Conservation (phyloP, 306 rosid genomes). For the Cicer cuneatum region DNA sequence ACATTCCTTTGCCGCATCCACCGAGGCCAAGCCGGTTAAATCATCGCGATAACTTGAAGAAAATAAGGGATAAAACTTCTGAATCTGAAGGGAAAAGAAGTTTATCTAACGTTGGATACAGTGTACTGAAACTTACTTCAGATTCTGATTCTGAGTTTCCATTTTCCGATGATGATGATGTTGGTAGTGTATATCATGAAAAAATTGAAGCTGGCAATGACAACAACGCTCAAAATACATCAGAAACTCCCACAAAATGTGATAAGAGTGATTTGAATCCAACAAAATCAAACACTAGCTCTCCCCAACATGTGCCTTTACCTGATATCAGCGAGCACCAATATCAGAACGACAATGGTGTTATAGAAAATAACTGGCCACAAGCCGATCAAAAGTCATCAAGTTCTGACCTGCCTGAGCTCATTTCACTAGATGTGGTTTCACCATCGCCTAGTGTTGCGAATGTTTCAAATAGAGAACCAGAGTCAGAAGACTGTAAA, state of each 20-base stretch:
- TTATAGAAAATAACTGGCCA: conserved; percentile 48
- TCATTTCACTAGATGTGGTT: conserved; percentile 53
- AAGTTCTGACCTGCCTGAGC: conserved; percentile 54
- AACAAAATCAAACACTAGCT: conserved; percentile 39
- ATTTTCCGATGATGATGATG: conserved; percentile 64
- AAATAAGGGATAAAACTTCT: conserved; percentile 52
- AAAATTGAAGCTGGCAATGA: conserved; percentile 45
- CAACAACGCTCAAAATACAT: conserved; percentile 37
- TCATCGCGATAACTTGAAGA: conserved; percentile 55
- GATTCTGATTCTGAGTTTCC: conserved; percentile 75
- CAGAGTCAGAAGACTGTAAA: conserved; percentile 46
- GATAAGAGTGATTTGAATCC: conserved; percentile 40
- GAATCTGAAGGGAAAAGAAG: conserved; percentile 49
- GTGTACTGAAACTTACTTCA: conserved; percentile 61
- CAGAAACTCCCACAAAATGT: conserved; percentile 42
- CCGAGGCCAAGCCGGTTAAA: conserved; percentile 51
- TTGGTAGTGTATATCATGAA: conserved; percentile 44
- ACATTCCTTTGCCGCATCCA: conserved; percentile 60
- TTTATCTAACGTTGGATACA: conserved; percentile 57
- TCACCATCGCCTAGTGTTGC: conserved; percentile 42
- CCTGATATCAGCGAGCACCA: conserved; percentile 46
- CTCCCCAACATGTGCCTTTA: conserved; percentile 45
- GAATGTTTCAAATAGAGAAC: conserved; percentile 42
- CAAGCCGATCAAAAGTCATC: conserved; percentile 45
- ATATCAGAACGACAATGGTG: conserved; percentile 39